These are phyloP conservation scores for Neurospora sp. DNA, from an alignment of 2,329 filamentous ascomycete species.

Conservation along the genomic window DNA sequence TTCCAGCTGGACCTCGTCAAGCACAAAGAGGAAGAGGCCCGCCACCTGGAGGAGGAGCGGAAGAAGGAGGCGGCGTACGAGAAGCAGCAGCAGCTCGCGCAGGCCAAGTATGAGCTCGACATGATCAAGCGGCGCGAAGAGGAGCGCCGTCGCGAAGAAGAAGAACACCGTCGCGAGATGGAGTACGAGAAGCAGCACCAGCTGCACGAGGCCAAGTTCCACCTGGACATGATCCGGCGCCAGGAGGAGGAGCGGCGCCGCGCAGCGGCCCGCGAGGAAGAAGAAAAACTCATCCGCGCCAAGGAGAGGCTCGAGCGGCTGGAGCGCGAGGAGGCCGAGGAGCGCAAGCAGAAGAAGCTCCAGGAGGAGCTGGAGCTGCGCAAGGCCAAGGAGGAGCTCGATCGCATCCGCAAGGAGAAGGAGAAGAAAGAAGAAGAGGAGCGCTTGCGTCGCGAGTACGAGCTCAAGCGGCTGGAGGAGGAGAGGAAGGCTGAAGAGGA, in stretches of 20 bases:
- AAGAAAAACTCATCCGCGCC: constrained; percentile 7
- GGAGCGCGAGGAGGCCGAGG: constrained; percentile 11
- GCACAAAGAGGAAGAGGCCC: background rate
- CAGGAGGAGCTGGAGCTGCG: constrained; percentile 21
- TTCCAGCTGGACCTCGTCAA: constrained; percentile 8
- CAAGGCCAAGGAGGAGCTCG: constrained; percentile 37
- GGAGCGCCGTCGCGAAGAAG: constrained; percentile 17
- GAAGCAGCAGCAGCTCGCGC: constrained; percentile 8
- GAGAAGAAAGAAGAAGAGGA: constrained; percentile 13
- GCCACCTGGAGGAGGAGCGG: background rate
- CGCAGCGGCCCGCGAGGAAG: constrained; percentile 16
- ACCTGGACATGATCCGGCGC: constrained; percentile 36
- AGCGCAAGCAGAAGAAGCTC: constrained; percentile 10
- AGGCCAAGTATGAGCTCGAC: constrained; percentile 26
- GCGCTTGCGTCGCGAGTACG: constrained; percentile 8
- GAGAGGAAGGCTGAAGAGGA: constrained; percentile 15
- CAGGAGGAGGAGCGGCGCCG: constrained; percentile 17
- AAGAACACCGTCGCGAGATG: constrained; percentile 24
- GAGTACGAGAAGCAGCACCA: constrained; percentile 33
- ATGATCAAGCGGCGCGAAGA: constrained; percentile 10
- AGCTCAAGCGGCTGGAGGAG: constrained; percentile 16
- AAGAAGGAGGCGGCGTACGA: background rate
- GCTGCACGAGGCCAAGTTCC: constrained; percentile 37
- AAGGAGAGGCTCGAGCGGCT: constrained; percentile 9
- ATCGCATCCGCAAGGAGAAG: constrained; percentile 30